Base-by-base conservation (phyloP, 2,329 filamentous ascomycete genomes). In the Fusarium sp. region DNA sequence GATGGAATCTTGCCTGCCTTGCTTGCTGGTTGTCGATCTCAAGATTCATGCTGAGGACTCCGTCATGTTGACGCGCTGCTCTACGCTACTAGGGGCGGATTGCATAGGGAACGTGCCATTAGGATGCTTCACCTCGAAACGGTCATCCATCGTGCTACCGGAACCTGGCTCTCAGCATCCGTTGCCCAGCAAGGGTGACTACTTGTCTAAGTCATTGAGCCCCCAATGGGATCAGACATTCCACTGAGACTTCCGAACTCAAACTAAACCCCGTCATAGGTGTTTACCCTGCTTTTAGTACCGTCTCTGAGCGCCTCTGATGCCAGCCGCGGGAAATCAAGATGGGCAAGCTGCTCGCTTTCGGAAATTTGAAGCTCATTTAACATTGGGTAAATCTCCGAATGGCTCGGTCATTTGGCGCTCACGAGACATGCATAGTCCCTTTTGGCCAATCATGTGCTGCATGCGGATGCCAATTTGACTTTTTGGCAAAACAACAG, bases 321-420 rank as follows among this genome's bases (percentile, higher is more conserved):
- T 29, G 40, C 18, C 27, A 22, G 36, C 52, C 35, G 36, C 36
- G 20, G 8, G 54, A n/a, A 56, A 42, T 35, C 35, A 52, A 50
- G 27, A 54, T 31, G 35, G 22, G 63, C 63, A 22, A 47, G 58
- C 60, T 65, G 50, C 62, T 77, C 67, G 70, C 67, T 52, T 64
- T 71, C 76, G 76, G 76, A 78, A 56, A 78, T 78, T 78, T 78
- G 76, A 63, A 54, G 67, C 54, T 70, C 70, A 63, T 76, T 69
- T 68, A 66, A 69, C 52, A 47, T 66, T 69, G 29, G 22, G 31
- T 68, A 77, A 78, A 78, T 77, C 66, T 67, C 71, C 70, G 69
- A 70, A 59, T 64, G 64, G 66, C 66, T 65, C 76, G 18, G 47
- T 29, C 11, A 73, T 58, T 66, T 69, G 64, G 59, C 63, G 61